Conservation (phyloP, 2,329 filamentous ascomycete species). For the Anthostomella pinea region DNA sequence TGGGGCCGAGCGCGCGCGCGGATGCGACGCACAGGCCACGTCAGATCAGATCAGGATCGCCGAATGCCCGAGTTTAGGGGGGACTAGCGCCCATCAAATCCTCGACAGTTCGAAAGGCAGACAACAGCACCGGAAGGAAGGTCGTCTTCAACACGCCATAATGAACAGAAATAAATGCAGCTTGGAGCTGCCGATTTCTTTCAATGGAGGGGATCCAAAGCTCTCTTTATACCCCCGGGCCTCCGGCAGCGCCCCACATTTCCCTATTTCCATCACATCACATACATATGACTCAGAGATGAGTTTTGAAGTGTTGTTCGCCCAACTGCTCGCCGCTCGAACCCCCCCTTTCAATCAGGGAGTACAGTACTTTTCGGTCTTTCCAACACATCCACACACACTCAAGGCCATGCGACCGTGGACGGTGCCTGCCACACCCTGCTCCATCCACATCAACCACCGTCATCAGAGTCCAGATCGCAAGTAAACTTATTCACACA, state of each 20-base stretch:
- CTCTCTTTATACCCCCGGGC: constrained; percentile 35
- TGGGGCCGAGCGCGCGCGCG: constrained; percentile 4
- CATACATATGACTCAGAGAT: too few species aligned
- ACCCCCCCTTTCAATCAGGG: too few species aligned
- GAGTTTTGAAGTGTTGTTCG: too few species aligned
- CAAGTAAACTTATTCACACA: constrained; percentile 2
- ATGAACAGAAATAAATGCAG: constrained; percentile 11
- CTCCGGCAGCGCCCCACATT: constrained; percentile 12
- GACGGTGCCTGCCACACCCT: neutral
- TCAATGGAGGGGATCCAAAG: constrained; percentile 17
- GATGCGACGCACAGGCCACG: constrained; percentile 12
- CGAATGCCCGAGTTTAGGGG: constrained; percentile 13
- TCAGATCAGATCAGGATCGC: too few species aligned
- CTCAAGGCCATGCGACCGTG: too few species aligned
- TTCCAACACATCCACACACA: too few species aligned
- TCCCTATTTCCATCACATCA: too few species aligned
- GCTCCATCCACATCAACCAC: neutral
- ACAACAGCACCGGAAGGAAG: constrained; percentile 16
- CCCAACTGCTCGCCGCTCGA: too few species aligned
- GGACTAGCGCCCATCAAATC: constrained; percentile 19
- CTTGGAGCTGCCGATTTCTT: constrained; percentile 9
- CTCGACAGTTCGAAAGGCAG: constrained; percentile 14
- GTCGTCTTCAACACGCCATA: neutral
- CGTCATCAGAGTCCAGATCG: neutral
- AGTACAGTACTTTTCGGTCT: too few species aligned